Evolutionary conservation across 805 yeast species (phyloP).

Genomic region (Teunomyces atbi): DNA sequence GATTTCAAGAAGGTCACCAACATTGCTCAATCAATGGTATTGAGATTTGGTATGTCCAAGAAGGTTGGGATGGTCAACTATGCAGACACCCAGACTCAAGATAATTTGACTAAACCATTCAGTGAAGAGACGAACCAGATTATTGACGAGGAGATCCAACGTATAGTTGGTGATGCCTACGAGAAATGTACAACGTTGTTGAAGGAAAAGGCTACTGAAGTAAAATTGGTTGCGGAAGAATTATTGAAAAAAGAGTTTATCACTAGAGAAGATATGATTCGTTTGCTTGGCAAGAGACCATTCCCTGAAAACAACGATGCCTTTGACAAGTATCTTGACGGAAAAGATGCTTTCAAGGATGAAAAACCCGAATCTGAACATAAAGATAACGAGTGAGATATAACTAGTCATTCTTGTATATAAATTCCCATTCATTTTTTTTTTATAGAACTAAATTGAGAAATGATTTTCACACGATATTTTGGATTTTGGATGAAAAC

Average conservation of each 20-base stretch:
- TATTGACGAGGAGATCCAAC: constrained; percentile 80
- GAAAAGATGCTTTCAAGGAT: constrained; percentile 41
- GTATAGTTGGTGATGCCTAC: constrained; percentile 76
- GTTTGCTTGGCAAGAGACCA: constrained; percentile 86
- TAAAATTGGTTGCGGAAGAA: constrained; percentile 84
- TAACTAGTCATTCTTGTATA: constrained; percentile 6
- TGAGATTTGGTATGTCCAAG: constrained; percentile 85
- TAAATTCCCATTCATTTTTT: constrained; percentile 1
- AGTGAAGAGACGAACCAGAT: constrained; percentile 80
- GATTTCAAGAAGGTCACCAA: constrained; percentile 95
- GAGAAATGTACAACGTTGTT: constrained; percentile 66
- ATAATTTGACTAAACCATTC: constrained; percentile 77
- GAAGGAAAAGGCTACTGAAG: constrained; percentile 67
- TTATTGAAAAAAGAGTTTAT: constrained; percentile 83
- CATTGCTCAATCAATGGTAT: constrained; percentile 92
- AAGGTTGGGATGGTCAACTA: constrained; percentile 80
- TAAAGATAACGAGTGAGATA: constrained; percentile 20
- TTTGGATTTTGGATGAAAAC: not conserved
- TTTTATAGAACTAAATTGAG: not conserved
- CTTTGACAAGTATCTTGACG: constrained; percentile 70
- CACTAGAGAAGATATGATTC: constrained; percentile 91
- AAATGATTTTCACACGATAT: not conserved
- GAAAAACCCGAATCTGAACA: constrained; percentile 28
- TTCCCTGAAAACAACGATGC: constrained; percentile 90
- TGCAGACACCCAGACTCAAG: constrained; percentile 67